Percentiles rank a stretch among this genome's conserved stretches.
Conservation (phyloP, 345 rosid species). For the Arabidopsis arenosa region DNA sequence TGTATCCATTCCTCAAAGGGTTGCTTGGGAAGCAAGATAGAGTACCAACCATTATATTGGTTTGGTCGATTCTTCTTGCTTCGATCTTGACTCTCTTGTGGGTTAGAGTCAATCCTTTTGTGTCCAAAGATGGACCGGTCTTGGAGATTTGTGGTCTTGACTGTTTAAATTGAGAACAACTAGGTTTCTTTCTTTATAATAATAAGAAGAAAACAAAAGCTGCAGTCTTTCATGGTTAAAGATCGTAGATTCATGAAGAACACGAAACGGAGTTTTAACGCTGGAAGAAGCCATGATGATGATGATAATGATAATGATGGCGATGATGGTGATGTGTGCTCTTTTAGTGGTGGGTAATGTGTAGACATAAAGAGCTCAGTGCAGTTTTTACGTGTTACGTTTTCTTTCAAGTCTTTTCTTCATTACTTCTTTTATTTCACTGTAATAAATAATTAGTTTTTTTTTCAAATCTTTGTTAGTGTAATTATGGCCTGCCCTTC, state of each 20-base stretch:
- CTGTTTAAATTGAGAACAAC: neutral
- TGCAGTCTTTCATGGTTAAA: neutral
- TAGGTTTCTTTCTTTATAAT: neutral
- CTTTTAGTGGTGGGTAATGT: conserved; percentile 12
- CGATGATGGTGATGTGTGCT: neutral
- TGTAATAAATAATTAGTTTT: neutral
- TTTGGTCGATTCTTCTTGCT: conserved; percentile 3
- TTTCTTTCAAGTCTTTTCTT: neutral
- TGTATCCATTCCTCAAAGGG: conserved; percentile 67
- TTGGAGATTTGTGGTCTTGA: conserved; percentile 7
- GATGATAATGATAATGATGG: conserved; percentile 1
- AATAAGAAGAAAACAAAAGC: neutral
- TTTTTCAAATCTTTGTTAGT: neutral
- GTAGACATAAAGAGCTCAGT: conserved; percentile 3
- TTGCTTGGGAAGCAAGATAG: conserved; percentile 4
- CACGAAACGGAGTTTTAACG: conserved; percentile 44
- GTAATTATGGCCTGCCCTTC: neutral
- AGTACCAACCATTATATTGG: neutral
- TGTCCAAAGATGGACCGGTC: neutral
- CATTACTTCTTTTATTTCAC: neutral
- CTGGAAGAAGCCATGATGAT: neutral
- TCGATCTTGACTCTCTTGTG: neutral
- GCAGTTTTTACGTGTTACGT: conserved; percentile 2
- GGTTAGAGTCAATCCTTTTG: conserved; percentile 9
- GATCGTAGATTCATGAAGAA: neutral